Evolutionary conservation across 176 grass and related monocot genomes (phyloP), one percentile per base, ranked within the genome.

Genomic region (Lolium rigidum): DNA sequence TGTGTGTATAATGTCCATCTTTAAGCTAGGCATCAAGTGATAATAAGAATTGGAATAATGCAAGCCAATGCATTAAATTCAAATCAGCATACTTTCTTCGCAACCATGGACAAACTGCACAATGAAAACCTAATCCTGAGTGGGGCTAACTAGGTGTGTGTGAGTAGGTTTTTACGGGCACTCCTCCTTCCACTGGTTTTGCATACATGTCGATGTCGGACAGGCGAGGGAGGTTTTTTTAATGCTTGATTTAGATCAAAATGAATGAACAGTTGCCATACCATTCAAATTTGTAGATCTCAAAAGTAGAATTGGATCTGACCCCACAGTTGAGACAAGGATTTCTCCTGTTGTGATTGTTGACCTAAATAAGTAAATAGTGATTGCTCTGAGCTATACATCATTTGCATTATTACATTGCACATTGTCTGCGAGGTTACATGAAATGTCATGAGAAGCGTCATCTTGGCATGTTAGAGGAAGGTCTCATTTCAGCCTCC

Each of bases 381-480:
- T 5, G 1, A 39, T 20, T 58, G 9, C 10, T 59, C 51, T 7
- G 17, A 72, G 35, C 13, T 56, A 24, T 44, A 31, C 1, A 35
- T 2, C 43, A 24, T 57, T 41, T 72, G 24, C 38, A 18, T 48
- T 9, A 47, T 10, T 47, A 47, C 46, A 47, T 10, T 47, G 46
- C 28, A 75, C 9, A 28, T 28, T 60, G 4, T 86, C 6, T 52
- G 3, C 44, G 28, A 38, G 57, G 22, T 22, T 56, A 79, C 5
- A 61, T 49, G 6, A 0, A 22, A 64, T 47, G 2, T 8, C 37
- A 67, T 17, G 55, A 22, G 9, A 59, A 9, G 37, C 8, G 37
- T 85, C 49, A 89, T 89, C 87, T 76, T 81, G 64, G 76, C 13
- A 47, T 55, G 18, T 75, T 10, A 77, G 61, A 69, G 48, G 70